Conservation (phyloP, 163 green algal genomes). For the Chloromonas sp. region DNA sequence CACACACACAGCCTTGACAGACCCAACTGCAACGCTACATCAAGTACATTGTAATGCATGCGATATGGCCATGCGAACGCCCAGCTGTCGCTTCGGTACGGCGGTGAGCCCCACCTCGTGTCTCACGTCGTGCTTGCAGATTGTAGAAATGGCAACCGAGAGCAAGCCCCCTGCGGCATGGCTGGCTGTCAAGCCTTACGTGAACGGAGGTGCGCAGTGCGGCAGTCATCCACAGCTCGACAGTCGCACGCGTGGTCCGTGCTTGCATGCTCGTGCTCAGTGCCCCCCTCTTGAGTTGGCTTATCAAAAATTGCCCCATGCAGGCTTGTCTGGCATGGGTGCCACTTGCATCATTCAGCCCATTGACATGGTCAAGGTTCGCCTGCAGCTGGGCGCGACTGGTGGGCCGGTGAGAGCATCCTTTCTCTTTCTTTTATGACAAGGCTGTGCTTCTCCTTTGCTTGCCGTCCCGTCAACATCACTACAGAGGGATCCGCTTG, state of each 20-base stretch:
- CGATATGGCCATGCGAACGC: not conserved
- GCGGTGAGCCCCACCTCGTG: not conserved
- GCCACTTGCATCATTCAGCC: conserved; percentile 98
- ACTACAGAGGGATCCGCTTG: too few relatives aligned
- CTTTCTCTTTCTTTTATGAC: too few relatives aligned
- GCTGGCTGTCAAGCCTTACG: conserved; percentile 87
- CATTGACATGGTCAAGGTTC: conserved; percentile 99
- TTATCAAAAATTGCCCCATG: conserved; percentile 51
- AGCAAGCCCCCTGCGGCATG: conserved; percentile 50
- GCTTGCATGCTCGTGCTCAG: too few relatives aligned
- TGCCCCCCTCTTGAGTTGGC: too few relatives aligned
- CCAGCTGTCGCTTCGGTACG: not conserved
- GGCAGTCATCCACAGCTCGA: too few relatives aligned
- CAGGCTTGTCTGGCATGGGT: conserved; percentile 86
- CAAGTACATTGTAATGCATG: not conserved
- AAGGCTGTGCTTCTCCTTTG: too few relatives aligned
- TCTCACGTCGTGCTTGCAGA: not conserved
- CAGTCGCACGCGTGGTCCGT: too few relatives aligned
- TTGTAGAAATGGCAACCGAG: not conserved
- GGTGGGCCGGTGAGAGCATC: conserved; percentile 64
- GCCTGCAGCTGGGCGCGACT: conserved; percentile 84
- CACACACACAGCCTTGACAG: not conserved
- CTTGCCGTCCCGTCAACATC: too few relatives aligned
- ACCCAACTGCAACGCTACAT: not conserved
- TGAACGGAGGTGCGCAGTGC: conserved; percentile 29